phyloP scores from a whole-genome alignment of 2,329 filamentous ascomycete genomes.

The Epichloe brachyelytri region DNA sequence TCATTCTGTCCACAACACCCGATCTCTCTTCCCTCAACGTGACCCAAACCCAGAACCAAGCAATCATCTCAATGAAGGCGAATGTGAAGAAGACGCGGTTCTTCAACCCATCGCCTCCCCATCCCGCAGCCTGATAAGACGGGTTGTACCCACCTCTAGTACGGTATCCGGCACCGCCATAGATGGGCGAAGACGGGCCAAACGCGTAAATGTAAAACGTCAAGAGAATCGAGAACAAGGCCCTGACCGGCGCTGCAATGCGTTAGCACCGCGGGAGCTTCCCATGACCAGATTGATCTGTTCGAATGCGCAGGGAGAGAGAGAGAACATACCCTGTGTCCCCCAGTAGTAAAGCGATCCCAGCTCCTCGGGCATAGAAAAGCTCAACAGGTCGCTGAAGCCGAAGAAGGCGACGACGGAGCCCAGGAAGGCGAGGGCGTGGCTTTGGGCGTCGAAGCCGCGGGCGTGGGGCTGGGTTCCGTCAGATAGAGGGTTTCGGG shows the following conservation, averaged over 20 bases:
- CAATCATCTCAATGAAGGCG: conserved; percentile 68
- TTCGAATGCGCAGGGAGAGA: conserved; percentile 20
- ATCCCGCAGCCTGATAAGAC: conserved; percentile 24
- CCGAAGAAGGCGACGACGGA: conserved; percentile 50
- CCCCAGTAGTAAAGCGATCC: conserved; percentile 51
- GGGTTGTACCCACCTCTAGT: conserved; percentile 15
- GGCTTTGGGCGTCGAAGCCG: conserved; percentile 53
- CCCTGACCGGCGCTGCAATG: conserved; percentile 45
- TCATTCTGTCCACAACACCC: conserved; percentile 27
- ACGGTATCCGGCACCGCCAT: conserved; percentile 15
- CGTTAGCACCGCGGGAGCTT: too few species aligned
- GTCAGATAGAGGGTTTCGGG: background rate
- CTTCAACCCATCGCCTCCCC: conserved; percentile 57
- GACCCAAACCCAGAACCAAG: conserved; percentile 79
- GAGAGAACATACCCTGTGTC: conserved; percentile 46
- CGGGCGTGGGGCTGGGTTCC: conserved; percentile 45
- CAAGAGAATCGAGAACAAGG: conserved; percentile 47
- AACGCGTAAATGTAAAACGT: conserved; percentile 54
- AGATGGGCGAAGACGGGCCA: conserved; percentile 36
- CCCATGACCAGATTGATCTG: too few species aligned
- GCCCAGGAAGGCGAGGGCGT: conserved; percentile 63
- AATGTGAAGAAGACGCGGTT: conserved; percentile 79
- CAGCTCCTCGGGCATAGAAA: conserved; percentile 57
- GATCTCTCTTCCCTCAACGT: conserved; percentile 54
- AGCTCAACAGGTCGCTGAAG: conserved; percentile 49